Conservation (phyloP, 1,284 basidiomycete species). For the Sanghuangporus weigelae region DNA sequence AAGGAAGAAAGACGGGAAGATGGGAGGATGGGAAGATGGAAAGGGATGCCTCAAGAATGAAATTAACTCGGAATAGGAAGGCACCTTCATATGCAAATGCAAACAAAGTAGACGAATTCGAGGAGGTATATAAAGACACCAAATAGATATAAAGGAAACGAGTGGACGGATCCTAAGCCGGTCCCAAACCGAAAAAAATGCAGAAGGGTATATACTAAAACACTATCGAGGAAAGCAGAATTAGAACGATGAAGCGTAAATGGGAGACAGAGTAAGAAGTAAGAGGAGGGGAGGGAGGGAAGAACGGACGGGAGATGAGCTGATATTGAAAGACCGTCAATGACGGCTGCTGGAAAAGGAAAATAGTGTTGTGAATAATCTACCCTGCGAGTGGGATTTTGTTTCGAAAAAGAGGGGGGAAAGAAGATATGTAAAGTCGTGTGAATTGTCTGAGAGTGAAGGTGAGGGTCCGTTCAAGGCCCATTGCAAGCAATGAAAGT, state of each 20-base stretch:
- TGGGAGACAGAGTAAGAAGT: too few species aligned
- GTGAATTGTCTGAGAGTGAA: neutral
- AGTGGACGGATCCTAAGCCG: neutral
- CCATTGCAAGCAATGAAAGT: neutral
- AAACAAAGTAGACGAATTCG: too few species aligned
- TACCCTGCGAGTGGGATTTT: neutral
- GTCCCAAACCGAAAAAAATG: neutral
- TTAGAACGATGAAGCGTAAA: neutral
- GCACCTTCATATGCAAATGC: too few species aligned
- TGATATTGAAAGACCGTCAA: neutral
- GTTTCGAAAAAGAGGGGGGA: too few species aligned
- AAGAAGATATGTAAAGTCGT: too few species aligned
- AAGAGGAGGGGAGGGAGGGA: too few species aligned
- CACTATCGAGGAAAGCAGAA: neutral
- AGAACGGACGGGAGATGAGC: too few species aligned
- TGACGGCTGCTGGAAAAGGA: neutral
- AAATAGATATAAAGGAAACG: neutral
- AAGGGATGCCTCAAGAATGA: too few species aligned
- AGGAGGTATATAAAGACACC: too few species aligned
- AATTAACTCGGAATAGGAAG: too few species aligned
- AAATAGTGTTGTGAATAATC: neutral
- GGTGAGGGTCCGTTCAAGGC: neutral
- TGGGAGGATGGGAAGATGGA: neutral
- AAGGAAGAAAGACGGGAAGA: neutral
- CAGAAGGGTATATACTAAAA: constrained; percentile 12